Evolutionary conservation across 1,139 yeast species (phyloP), one percentile per base, ranked within the genome.

Genomic region (Blastobotrys petasosporus): DNA sequence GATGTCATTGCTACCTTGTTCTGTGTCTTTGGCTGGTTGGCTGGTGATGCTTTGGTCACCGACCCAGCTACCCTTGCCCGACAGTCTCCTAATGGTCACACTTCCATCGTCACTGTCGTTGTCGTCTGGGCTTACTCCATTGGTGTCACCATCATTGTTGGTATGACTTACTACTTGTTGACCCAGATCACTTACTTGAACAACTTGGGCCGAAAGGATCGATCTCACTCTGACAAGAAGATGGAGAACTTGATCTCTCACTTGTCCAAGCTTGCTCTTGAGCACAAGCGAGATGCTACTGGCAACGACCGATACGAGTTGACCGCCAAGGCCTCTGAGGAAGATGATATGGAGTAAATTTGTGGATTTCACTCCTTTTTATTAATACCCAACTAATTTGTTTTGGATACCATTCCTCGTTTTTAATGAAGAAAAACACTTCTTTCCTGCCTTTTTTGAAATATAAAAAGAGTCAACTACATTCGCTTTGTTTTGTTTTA

Each of bases 1-100:
- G 95, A 86, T 74, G 73, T 85, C 76, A 73, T 86, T 63, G 94
- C 95, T 59, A 86, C 95, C 56, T 80, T 85, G 81, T 86, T 86
- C 80, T 74, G 86, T 63, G 74, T 87, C 67, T 88, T 87, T 82
- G 96, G 97, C 64, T 88, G 96, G 96, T 83, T 94, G 88, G 85
- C 95, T 63, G 68, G 67, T 51, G 46, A 41, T 8, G 58, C 64
- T 39, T 63, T 64, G 44, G 60, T 61, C 32, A 59, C 64, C 39
- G 53, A 42, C 48, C 68, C 68, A 42, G 50, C 47, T 17, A 62
- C 60, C 46, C 39, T 47, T 41, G 62, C 51, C 56, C 54, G 52
- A 43, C 67, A 64, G 64, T 62, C 66, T 45, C 43, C 60, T 32
- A 94, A 85, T 75, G 88, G 88, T 84, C 85, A 94, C 94, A 87